Conservation (phyloP, 148 eudicot species). For the Mesembryanthemum crystallinum region DNA sequence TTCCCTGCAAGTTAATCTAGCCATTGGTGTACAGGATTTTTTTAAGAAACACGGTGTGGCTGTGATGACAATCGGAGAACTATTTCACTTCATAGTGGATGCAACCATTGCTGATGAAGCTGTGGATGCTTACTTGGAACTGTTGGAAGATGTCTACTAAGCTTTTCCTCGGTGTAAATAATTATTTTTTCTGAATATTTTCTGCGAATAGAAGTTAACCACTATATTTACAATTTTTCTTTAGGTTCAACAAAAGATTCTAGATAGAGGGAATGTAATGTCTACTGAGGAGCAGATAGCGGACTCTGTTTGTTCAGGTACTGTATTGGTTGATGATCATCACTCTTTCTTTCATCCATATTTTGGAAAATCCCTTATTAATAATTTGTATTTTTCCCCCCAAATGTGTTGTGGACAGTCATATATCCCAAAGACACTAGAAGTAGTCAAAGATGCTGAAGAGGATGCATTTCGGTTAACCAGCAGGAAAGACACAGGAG, state of each 20-base stretch:
- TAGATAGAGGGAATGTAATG: conserved; percentile 67
- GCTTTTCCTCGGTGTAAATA: too few relatives aligned
- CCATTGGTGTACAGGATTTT: conserved; percentile 61
- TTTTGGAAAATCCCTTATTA: too few relatives aligned
- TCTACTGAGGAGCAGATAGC: conserved; percentile 86
- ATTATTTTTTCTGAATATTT: too few relatives aligned
- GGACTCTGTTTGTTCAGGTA: conserved; percentile 88
- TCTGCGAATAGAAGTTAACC: neutral
- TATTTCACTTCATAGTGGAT: conserved; percentile 92
- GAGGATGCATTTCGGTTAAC: conserved; percentile 65
- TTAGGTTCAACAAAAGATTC: conserved; percentile 79
- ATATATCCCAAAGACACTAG: conserved; percentile 80
- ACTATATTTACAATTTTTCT: neutral
- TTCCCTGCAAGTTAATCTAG: conserved; percentile 2
- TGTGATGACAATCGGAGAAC: conserved; percentile 84
- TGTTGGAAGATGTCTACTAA: conserved; percentile 70
- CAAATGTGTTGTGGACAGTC: conserved; percentile 39
- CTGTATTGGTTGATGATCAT: neutral
- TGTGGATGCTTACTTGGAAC: conserved; percentile 72
- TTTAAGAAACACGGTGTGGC: conserved; percentile 84
- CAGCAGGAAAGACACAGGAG: conserved; percentile 66
- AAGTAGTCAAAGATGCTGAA: conserved; percentile 76
- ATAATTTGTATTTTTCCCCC: neutral
- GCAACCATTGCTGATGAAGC: conserved; percentile 73
- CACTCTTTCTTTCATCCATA: neutral